These are phyloP conservation scores for Leccinum subgranulosum DNA, from an alignment of 768 basidiomycete species.

Conservation along the genomic window DNA sequence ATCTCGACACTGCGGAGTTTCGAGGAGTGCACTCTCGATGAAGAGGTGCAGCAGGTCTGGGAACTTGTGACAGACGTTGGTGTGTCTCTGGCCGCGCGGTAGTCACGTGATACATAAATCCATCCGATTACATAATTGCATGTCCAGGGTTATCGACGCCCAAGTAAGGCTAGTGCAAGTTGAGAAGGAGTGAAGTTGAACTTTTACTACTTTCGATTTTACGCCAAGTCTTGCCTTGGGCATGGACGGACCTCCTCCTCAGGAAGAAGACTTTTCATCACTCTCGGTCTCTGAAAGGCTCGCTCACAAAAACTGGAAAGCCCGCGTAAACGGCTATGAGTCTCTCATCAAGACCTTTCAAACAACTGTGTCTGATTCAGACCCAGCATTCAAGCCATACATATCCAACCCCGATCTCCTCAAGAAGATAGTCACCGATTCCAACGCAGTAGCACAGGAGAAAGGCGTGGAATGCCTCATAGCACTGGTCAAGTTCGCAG, in stretches of 20 bases:
- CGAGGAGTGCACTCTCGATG: constrained; percentile 46
- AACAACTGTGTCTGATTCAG: constrained; percentile 86
- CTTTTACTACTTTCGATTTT: constrained; percentile 8
- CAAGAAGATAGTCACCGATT: constrained; percentile 84
- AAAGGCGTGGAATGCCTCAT: constrained; percentile 91
- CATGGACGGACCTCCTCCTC: constrained; percentile 91
- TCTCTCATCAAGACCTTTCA: constrained; percentile 82
- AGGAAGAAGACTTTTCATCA: constrained; percentile 88
- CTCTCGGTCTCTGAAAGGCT: constrained; percentile 79
- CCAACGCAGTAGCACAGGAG: constrained; percentile 97
- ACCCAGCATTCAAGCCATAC: constrained; percentile 92
- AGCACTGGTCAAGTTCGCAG: constrained; percentile 85
- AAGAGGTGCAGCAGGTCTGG: constrained; percentile 53
- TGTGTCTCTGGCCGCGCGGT: constrained; percentile 44
- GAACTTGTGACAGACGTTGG: constrained; percentile 60
- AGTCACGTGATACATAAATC: constrained; percentile 24
- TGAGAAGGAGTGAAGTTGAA: constrained; percentile 4
- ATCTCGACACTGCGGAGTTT: constrained; percentile 39
- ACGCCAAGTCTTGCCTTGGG: constrained; percentile 14
- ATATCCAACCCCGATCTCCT: constrained; percentile 71
- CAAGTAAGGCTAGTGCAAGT: not conserved
- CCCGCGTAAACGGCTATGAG: constrained; percentile 90
- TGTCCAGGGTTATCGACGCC: constrained; percentile 9
- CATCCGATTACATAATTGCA: constrained; percentile 22
- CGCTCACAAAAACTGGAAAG: constrained; percentile 98